phyloP scores from a whole-genome alignment of 2,329 filamentous ascomycete species.

The Ophiostoma himal-ulmi region DNA sequence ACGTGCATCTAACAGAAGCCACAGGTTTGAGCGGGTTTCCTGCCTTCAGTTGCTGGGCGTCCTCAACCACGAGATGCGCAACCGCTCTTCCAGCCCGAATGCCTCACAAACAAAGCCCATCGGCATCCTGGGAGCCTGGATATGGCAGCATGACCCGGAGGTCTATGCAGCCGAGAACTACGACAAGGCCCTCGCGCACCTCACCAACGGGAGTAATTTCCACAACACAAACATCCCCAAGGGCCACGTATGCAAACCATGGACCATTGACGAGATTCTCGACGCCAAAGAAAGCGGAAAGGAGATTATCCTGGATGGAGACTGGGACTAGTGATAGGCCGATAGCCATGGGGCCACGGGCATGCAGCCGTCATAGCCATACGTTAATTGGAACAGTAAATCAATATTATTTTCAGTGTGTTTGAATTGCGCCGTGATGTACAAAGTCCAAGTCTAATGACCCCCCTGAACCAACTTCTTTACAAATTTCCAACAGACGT shows the following conservation, averaged over 20 bases:
- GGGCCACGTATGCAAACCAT: not conserved
- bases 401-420: not conserved
- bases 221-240: not conserved
- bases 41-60: not conserved
- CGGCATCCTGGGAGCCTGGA: not conserved
- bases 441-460: not conserved
- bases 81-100: not conserved
- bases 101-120: not conserved
- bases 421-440: not conserved
- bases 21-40: not conserved
- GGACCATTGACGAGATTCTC: not conserved
- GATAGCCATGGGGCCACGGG: not conserved
- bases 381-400: not conserved
- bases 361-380: not conserved
- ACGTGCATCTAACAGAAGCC: no score
- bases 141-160: not conserved
- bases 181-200: not conserved
- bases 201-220: not conserved
- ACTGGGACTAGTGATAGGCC: not conserved
- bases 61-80: not conserved
- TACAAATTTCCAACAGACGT: no score
- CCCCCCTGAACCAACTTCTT: no score
- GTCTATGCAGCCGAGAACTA: not conserved
- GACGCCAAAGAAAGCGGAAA: not conserved
- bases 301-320: not conserved